Evolutionary conservation across 108 stramenopile genomes (phyloP).

Genomic region (Discostella stelligeroides): DNA sequence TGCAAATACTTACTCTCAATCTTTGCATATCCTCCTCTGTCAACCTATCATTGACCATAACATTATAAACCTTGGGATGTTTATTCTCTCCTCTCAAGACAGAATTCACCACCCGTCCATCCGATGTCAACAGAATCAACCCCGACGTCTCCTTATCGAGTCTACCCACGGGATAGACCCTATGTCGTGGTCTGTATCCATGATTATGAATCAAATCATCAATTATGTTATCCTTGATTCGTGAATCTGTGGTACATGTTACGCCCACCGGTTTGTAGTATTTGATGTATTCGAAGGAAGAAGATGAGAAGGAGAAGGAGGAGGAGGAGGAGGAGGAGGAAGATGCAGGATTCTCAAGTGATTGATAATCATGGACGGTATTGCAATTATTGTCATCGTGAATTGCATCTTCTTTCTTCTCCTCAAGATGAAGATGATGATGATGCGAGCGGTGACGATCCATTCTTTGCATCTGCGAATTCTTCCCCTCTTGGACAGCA

Average conservation of each 20-base stretch:
- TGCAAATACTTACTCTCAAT: constrained; percentile 49
- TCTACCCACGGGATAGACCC: constrained; percentile 84
- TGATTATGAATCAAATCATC: constrained; percentile 44
- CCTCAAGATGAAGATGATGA: no score
- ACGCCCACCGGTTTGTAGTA: constrained; percentile 84
- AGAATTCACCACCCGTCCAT: constrained; percentile 80
- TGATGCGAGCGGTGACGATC: no score
- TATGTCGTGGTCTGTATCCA: constrained; percentile 53
- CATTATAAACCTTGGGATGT: constrained; percentile 69
- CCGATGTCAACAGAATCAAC: constrained; percentile 70
- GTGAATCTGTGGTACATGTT: constrained; percentile 76
- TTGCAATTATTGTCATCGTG: no score
- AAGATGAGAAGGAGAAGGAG: no score
- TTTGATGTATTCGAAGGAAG: constrained; percentile 28
- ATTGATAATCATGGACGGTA: no score
- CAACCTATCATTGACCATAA: constrained; percentile 53
- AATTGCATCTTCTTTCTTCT: no score
- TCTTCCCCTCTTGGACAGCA: no score
- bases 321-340: no score
- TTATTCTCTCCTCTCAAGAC: constrained; percentile 55
- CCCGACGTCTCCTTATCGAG: constrained; percentile 83
- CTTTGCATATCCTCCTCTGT: constrained; percentile 39
- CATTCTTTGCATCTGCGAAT: no score
- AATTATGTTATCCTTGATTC: constrained; percentile 62
- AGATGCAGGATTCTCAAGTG: no score